Evolutionary conservation across 306 rosid genomes (phyloP).

Genomic region (Adenanthera pavonina): DNA sequence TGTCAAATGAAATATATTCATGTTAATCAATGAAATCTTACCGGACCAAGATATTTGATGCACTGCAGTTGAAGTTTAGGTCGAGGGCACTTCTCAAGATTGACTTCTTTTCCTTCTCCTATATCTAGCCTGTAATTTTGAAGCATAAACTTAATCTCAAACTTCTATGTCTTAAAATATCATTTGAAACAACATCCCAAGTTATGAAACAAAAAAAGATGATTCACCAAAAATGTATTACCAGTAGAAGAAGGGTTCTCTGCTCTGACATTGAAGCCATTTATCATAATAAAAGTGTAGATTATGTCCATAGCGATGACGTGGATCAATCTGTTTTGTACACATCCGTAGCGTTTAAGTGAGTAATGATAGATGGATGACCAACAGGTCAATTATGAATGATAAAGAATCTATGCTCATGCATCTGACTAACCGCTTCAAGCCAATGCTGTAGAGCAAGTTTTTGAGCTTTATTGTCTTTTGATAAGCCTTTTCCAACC

Average conservation of each 20-base stretch:
- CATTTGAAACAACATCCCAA: neutral
- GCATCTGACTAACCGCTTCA: conserved; percentile 83
- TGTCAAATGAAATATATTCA: conserved; percentile 17
- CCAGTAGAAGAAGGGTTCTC: conserved; percentile 99
- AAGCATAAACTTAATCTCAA: conserved; percentile 20
- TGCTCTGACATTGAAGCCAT: conserved; percentile 90
- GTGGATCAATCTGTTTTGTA: conserved; percentile 83
- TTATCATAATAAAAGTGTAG: conserved; percentile 81
- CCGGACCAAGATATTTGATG: conserved; percentile 97
- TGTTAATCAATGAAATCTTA: conserved; percentile 52
- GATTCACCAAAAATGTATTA: conserved; percentile 41
- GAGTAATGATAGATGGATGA: conserved; percentile 37
- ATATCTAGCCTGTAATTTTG: conserved; percentile 81
- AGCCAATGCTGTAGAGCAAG: conserved; percentile 99
- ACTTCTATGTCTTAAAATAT: conserved; percentile 24
- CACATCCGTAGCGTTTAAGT: conserved; percentile 34
- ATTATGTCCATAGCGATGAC: conserved; percentile 98
- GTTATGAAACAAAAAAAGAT: conserved; percentile 13
- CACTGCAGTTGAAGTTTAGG: conserved; percentile 90
- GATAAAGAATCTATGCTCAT: neutral
- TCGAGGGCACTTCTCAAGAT: conserved; percentile 82
- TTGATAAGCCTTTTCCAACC: conserved; percentile 98
- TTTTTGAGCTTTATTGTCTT: conserved; percentile 86
- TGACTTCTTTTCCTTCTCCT: conserved; percentile 95
- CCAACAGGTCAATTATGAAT: conserved; percentile 1